Percentiles rank a stretch among this genome's conserved stretches.
Evolutionary conservation across 768 basidiomycete genomes (phyloP).

Genomic region (Fomitopsis pulvina): DNA sequence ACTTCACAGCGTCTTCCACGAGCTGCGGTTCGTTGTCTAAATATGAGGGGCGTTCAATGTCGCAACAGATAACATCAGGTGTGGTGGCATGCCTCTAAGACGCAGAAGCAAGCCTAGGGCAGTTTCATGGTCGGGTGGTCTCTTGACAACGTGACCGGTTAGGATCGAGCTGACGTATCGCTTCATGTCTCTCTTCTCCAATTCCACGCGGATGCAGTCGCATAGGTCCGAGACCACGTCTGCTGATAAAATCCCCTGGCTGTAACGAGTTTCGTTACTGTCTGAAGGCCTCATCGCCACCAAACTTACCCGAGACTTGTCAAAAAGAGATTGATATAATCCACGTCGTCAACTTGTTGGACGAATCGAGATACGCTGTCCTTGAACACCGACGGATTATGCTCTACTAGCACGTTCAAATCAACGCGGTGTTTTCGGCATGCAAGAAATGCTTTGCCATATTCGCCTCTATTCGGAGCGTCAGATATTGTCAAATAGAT

Average conservation of each 20-base stretch:
- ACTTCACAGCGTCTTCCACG: constrained; percentile 96
- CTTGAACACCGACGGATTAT: constrained; percentile 65
- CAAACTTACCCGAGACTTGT: constrained; percentile 67
- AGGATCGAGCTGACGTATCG: constrained; percentile 88
- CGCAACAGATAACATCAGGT: background rate
- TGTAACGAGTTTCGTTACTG: constrained; percentile 20
- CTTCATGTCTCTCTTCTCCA: constrained; percentile 66
- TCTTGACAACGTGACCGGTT: constrained; percentile 89
- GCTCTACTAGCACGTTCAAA: constrained; percentile 80
- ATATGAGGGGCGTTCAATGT: background rate
- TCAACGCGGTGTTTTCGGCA: constrained; percentile 94
- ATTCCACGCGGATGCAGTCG: constrained; percentile 63
- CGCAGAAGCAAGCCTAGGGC: constrained; percentile 69
- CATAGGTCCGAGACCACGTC: constrained; percentile 65
- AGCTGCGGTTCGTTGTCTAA: constrained; percentile 58
- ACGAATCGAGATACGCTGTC: constrained; percentile 59
- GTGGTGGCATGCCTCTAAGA: constrained; percentile 55
- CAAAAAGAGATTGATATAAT: constrained; percentile 89
- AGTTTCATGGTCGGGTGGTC: constrained; percentile 85
- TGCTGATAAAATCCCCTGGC: constrained; percentile 53
- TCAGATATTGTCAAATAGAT: background rate
- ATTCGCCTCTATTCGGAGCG: constrained; percentile 47
- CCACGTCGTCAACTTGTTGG: constrained; percentile 82
- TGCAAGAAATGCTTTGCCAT: constrained; percentile 82
- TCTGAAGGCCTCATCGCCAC: background rate